Evolutionary conservation across 805 yeast genomes (phyloP), one percentile per base, ranked within the genome.

Genomic region (Wickerhamiella brachini): DNA sequence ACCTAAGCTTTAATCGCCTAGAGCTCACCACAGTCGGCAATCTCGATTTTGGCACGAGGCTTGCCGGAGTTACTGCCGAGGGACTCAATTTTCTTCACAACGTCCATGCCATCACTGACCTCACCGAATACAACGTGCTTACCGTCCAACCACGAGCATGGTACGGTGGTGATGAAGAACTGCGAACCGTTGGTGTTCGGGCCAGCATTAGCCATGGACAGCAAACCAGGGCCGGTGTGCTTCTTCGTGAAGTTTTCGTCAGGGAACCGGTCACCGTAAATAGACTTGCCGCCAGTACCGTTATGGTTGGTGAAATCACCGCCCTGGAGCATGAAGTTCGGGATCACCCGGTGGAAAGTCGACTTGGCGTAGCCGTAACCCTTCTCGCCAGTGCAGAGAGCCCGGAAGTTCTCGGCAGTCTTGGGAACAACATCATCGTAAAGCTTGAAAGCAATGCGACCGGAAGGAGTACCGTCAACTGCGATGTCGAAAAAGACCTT

Each of bases 191-290:
- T 93, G 48, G 97, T 90, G 66, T 82, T 80, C 53, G 95, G 88
- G n/a, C 97, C 97, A 4, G 97, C 85, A 64, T 90, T 90, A 52
- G 98, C 97, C 97, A 90, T 93, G 8, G 95, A 85, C 59, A 90
- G 76, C 58, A 93, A 73, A 67, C 83, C 89, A 50, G 97, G 97
- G 61, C 75, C 75, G 56, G 81, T 87, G 65, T 90, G 97, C 55
- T 74, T 76, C 57, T 78, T 65, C 47, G 73, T 65, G 66, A 93
- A 90, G 67, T 83, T 83, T 67, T 90, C 98, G 65, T 90, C 98
- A 62, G 85, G 95, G 59, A 84, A 84, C 64, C 82, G 82, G 57
- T 82, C 89, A 24, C 93, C 93, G 61, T 84, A 84, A 55, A 84
- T 84, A 37, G 86, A 80, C 64, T 80, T 86, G 49, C 93, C 93